Conservation (phyloP, 768 basidiomycete species). For the Rhizopogon rudus region DNA sequence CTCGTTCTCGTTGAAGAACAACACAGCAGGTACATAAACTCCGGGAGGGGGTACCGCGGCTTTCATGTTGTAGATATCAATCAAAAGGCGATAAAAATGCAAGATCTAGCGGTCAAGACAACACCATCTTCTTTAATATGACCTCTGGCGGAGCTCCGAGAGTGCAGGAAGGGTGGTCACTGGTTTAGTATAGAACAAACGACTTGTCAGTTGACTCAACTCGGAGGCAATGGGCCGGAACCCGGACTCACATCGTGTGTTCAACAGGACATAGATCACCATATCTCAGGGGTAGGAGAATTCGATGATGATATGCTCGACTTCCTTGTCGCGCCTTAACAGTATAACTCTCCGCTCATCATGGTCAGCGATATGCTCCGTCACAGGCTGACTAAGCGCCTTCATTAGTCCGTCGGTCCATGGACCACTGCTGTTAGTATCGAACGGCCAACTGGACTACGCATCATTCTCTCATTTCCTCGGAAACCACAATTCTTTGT, state of each 20-base stretch:
- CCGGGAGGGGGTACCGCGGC: slow-evolving; percentile 53
- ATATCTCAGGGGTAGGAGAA: too few species aligned
- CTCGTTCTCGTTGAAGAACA: slow-evolving; percentile 68
- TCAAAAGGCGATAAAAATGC: not conserved
- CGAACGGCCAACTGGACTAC: not conserved
- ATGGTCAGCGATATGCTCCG: not conserved
- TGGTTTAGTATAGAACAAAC: too few species aligned
- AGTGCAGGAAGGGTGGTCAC: not conserved
- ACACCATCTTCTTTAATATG: not conserved
- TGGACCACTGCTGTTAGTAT: not conserved
- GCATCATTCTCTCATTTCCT: not conserved
- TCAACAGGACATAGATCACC: too few species aligned
- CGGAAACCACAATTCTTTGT: not conserved
- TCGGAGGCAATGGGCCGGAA: not conserved
- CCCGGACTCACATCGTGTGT: not conserved
- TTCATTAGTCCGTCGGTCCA: not conserved
- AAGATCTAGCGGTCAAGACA: not conserved
- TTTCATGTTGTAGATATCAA: slow-evolving; percentile 15
- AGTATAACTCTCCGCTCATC: too few species aligned
- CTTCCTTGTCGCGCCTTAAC: too few species aligned
- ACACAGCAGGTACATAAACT: slow-evolving; percentile 72
- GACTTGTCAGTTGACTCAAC: not conserved
- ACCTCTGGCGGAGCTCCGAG: slow-evolving; percentile 5
- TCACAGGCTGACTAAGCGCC: not conserved
- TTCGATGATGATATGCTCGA: too few species aligned